Percentiles rank a stretch among this genome's conserved stretches.
phyloP scores from a whole-genome alignment of 495 filamentous ascomycete genomes.

The Hyaloscypha variabilis region DNA sequence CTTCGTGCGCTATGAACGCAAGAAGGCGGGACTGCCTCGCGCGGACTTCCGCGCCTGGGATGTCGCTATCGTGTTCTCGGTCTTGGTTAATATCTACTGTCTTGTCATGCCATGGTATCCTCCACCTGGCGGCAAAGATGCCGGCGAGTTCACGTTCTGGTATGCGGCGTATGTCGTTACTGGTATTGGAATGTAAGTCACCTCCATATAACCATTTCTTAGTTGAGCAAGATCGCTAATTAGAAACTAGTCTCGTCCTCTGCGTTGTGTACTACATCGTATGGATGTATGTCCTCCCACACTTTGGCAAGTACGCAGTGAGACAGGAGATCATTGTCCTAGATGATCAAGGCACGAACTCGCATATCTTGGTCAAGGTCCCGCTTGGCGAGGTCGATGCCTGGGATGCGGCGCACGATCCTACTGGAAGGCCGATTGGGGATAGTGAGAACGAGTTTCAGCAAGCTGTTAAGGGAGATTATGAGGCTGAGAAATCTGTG shows the following conservation, averaged over 20 bases:
- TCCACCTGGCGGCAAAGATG: constrained; percentile 49
- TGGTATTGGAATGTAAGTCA: constrained; percentile 36
- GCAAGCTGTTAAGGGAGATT: too few relatives aligned
- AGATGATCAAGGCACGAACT: constrained; percentile 44
- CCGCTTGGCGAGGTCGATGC: constrained; percentile 45
- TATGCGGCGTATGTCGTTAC: constrained; percentile 64
- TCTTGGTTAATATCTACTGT: constrained; percentile 57
- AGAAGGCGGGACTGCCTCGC: constrained; percentile 42
- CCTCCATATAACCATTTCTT: not conserved
- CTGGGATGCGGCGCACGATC: constrained; percentile 63
- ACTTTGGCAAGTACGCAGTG: constrained; percentile 50
- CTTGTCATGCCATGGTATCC: constrained; percentile 68
- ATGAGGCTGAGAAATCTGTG: too few relatives aligned
- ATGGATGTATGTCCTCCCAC: constrained; percentile 57
- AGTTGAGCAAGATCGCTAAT: constrained; percentile 9
- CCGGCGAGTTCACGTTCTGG: constrained; percentile 67
- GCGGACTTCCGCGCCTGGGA: constrained; percentile 59
- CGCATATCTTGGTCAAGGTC: constrained; percentile 58
- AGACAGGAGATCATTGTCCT: constrained; percentile 54
- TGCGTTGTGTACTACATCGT: constrained; percentile 60
- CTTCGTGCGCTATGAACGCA: constrained; percentile 52
- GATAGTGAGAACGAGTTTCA: too few relatives aligned
- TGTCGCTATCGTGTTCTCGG: constrained; percentile 53
- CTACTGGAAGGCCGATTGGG: too few relatives aligned
- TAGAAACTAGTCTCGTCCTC: constrained; percentile 40